Percentiles rank a stretch among this genome's conserved stretches.
Conservation (phyloP, 2,329 filamentous ascomycete genomes). For the Phyllosticta citriasiana region DNA sequence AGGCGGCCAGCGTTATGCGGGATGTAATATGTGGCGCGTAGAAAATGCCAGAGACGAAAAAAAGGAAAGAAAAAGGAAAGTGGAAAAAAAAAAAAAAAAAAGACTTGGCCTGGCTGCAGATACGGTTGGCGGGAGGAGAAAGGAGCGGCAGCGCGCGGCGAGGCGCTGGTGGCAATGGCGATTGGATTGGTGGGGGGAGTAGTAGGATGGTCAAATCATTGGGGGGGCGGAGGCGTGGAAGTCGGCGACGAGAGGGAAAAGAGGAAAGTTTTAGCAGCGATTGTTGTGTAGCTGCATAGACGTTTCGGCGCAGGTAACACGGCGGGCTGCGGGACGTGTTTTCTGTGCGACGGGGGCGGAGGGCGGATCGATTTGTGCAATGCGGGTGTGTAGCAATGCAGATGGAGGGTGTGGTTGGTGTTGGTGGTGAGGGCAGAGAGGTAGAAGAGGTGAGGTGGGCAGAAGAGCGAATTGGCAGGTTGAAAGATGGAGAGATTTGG, state of each 20-base stretch:
- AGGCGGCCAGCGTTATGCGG: not conserved
- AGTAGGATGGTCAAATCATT: not conserved
- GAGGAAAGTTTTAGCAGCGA: not conserved
- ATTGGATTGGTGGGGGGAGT: not conserved
- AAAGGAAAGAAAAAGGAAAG: not conserved
- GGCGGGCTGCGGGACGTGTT: constrained; percentile 6
- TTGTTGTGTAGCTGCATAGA: constrained; percentile 9
- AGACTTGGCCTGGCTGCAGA: not conserved
- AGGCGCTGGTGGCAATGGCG: not conserved
- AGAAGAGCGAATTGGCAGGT: too few relatives aligned
- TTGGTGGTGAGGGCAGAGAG: not conserved
- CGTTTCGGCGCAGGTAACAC: constrained; percentile 4
- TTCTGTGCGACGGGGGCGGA: constrained; percentile 8
- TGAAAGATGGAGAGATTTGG: not conserved
- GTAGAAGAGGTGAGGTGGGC: not conserved
- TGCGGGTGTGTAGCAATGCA: not conserved
- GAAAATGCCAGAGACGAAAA: constrained; percentile 1
- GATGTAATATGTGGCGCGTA: constrained; percentile 4
- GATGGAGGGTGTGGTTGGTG: not conserved
- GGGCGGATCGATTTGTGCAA: not conserved
- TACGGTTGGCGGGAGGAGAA: not conserved
- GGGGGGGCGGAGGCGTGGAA: not conserved
- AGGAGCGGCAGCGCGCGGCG: constrained; percentile 7
- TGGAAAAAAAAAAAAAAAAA: not conserved
- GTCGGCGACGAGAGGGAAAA: not conserved